Evolutionary conservation across 148 eudicot species (phyloP), one percentile per base, ranked within the genome.

Genomic region (Nyssa sinensis): DNA sequence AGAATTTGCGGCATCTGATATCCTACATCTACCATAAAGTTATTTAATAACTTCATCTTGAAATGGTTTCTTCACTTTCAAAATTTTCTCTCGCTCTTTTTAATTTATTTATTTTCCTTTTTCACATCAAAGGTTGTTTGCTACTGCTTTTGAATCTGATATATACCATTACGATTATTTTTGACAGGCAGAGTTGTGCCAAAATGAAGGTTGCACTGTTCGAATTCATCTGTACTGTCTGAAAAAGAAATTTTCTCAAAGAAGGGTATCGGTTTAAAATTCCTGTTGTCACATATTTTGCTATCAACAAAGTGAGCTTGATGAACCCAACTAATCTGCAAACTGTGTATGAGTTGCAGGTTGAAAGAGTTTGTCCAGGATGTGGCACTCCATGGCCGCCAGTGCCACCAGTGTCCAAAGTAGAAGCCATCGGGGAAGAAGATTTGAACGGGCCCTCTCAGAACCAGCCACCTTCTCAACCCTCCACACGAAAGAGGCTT

Each of bases 221-320:
- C 85, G 97, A 39, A 84, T 95, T 63, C 99, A 95, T 78, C 70
- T 72, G 47, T 93, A 93, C 77, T 93, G 99, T 75, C 84, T 91
- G 29, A 63, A 85, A 27, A 82, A 86, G 87, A 95, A 91, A 79
- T 95, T 86, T 76, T 89, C 94, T n/a, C 90, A 81, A 78, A 80
- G 76, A 77, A 85, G 73, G 94, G 98, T 88, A 85, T 33, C 3
- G 8, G n/a, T 59, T 62, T 19, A 1, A 25, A 4, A 41, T 31
- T 21, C 55, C 17, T 21, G 17, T 34, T 39, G 29, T 30, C 29
- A 16, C 9, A 53, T 34, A n/a, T n/a, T n/a, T 0, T 37, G 31
- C 19, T 12, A 13, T 41, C 11, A 55, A 10, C 32, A n/a, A n/a
- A 17, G 9, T 39, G 44, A 62, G 9, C 41, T 71, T 62, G n/a